phyloP scores from a whole-genome alignment of 2,329 filamentous ascomycete genomes.

The Conoideocrella luteorostrata region DNA sequence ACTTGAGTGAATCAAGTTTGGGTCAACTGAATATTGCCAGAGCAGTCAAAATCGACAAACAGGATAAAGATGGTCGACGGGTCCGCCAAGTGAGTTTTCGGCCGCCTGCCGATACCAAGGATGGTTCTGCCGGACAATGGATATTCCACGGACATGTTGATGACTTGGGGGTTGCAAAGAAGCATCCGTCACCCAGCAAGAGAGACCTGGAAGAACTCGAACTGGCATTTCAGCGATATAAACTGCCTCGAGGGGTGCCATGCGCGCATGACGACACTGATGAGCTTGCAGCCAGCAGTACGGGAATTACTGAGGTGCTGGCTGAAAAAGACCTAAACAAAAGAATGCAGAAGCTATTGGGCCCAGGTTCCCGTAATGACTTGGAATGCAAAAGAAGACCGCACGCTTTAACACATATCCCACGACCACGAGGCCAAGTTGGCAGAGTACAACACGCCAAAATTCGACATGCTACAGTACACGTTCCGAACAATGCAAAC shows the following conservation, averaged over 20 bases:
- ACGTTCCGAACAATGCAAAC: background rate
- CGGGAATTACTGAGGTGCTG: conserved; percentile 10
- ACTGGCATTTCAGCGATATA: conserved; percentile 27
- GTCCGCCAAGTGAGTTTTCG: conserved; percentile 7
- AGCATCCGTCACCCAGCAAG: conserved; percentile 40
- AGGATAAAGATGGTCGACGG: background rate
- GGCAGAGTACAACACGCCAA: background rate
- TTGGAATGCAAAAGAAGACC: too few relatives aligned
- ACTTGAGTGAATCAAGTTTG: conserved; percentile 3
- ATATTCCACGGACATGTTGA: conserved; percentile 2
- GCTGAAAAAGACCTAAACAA: conserved; percentile 23
- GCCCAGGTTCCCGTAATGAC: too few relatives aligned
- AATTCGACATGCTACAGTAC: background rate
- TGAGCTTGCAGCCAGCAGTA: conserved; percentile 20
- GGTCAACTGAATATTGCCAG: conserved; percentile 11
- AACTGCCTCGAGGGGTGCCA: conserved; percentile 14
- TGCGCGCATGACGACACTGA: conserved; percentile 19
- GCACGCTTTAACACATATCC: too few relatives aligned
- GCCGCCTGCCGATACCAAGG: background rate
- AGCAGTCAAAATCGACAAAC: conserved; percentile 9
- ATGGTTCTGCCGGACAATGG: background rate
- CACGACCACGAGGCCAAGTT: background rate
- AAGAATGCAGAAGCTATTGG: background rate
- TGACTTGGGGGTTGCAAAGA: conserved; percentile 26
- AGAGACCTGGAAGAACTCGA: conserved; percentile 32